Percentiles rank a stretch among this genome's conserved stretches.
Conservation (phyloP, 257 asterid genomes). For the Echium plantagineum region DNA sequence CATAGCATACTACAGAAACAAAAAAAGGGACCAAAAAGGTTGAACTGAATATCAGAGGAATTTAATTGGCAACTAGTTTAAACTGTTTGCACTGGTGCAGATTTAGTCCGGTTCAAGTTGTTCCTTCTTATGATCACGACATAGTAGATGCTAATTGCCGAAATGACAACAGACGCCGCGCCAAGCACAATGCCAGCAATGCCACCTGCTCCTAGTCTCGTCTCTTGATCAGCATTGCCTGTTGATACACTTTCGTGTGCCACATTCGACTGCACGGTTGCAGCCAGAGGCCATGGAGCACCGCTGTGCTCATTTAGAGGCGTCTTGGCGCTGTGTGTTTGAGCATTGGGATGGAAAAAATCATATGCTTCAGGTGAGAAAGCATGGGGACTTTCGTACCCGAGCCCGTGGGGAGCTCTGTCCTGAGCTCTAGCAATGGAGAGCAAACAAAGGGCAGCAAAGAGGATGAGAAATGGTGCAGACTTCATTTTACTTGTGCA, state of each 20-base stretch:
- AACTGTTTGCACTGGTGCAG: slow-evolving; percentile 6
- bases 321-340: slow-evolving; percentile 4
- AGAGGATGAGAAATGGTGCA: not conserved
- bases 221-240: slow-evolving; percentile 2
- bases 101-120: slow-evolving; percentile 13
- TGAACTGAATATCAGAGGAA: not conserved
- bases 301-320: slow-evolving; percentile 16
- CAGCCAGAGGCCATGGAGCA: slow-evolving; percentile 28
- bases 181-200: slow-evolving; percentile 21
- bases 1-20: not conserved
- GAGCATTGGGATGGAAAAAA: slow-evolving; percentile 30
- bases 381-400: slow-evolving; percentile 22
- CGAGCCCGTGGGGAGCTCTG: slow-evolving; percentile 34
- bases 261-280: slow-evolving; percentile 26
- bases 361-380: slow-evolving; percentile 35
- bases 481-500: not conserved
- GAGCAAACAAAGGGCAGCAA: not conserved
- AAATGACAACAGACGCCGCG: slow-evolving; percentile 14
- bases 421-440: slow-evolving; percentile 20
- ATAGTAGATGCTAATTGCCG: slow-evolving; percentile 23
- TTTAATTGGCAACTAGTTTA: not conserved
- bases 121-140: slow-evolving; percentile 8
- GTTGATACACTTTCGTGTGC: slow-evolving; percentile 21
- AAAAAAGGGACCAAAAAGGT: not conserved
- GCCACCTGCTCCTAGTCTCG: slow-evolving; percentile 14